These are phyloP conservation scores for Cladophialophora carrionii DNA, from an alignment of 2,329 filamentous ascomycete species.

Conservation along the genomic window DNA sequence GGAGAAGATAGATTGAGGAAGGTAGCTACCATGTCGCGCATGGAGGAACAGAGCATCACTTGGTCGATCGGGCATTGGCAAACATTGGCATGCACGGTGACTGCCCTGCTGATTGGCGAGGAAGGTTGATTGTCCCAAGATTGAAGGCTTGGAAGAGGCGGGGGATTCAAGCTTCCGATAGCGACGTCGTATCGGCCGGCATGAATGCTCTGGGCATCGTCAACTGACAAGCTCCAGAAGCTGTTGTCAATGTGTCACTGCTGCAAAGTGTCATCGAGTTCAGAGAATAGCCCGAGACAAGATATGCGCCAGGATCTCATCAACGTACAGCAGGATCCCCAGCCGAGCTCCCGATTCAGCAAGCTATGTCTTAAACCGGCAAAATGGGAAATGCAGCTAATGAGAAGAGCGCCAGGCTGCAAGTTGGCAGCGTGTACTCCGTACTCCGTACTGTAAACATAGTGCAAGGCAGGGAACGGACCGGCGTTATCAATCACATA, in stretches of 20 bases:
- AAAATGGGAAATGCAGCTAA: not conserved
- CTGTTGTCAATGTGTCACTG: not conserved
- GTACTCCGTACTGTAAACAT: too few relatives aligned
- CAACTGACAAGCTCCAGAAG: not conserved
- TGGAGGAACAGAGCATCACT: not conserved
- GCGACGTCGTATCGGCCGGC: conserved; percentile 1
- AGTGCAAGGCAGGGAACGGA: not conserved
- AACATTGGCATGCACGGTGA: conserved; percentile 4
- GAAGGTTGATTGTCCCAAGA: not conserved
- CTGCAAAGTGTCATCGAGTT: not conserved
- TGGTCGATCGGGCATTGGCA: conserved; percentile 3
- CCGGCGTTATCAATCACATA: too few relatives aligned
- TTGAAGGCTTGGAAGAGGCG: not conserved
- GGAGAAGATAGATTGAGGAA: conserved; percentile 1
- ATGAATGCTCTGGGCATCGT: not conserved
- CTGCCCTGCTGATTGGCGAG: not conserved
- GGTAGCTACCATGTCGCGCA: not conserved
- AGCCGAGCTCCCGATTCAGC: not conserved
- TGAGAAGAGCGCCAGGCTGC: not conserved
- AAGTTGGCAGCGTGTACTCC: too few relatives aligned
- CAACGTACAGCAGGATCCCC: not conserved
- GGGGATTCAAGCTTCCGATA: conserved; percentile 10
- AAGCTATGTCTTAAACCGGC: not conserved
- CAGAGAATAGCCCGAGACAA: not conserved
- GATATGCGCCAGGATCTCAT: not conserved